A percentile compares a stretch with the other conserved stretches of the same genome.
phyloP scores from a whole-genome alignment of 345 rosid genomes.

The Citrus sp. region DNA sequence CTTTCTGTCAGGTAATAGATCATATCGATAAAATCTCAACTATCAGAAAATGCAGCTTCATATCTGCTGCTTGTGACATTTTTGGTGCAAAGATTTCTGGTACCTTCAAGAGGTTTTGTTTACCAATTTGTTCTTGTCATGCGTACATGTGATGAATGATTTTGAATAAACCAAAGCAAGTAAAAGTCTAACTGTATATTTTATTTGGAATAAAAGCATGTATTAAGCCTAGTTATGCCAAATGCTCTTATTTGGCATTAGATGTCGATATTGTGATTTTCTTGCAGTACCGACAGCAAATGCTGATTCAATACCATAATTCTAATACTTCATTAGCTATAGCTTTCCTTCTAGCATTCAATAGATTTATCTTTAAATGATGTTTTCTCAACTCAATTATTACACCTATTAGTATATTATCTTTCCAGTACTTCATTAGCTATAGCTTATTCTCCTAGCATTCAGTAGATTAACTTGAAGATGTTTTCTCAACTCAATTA shows the following conservation, averaged over 20 bases:
- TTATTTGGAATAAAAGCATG: not conserved
- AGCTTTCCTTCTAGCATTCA: not conserved
- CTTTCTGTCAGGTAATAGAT: slow-evolving; percentile 49
- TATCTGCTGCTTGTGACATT: slow-evolving; percentile 74
- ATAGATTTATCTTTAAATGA: not conserved
- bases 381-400: not conserved
- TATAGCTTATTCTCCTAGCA: not conserved
- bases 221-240: not conserved
- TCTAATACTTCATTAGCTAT: not conserved
- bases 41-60: slow-evolving; percentile 70
- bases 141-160: not conserved
- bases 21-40: slow-evolving; percentile 75
- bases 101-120: slow-evolving; percentile 83
- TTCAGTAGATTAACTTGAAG: not conserved
- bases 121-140: slow-evolving; percentile 13
- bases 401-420: not conserved
- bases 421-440: not conserved
- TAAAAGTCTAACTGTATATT: not conserved
- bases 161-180: not conserved
- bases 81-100: slow-evolving; percentile 94
- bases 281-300: not conserved
- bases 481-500: not conserved
- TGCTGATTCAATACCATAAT: not conserved
- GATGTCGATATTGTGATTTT: not conserved
- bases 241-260: not conserved